Conservation (phyloP, 2,329 filamentous ascomycete genomes). For the Colletotrichum agaves region DNA sequence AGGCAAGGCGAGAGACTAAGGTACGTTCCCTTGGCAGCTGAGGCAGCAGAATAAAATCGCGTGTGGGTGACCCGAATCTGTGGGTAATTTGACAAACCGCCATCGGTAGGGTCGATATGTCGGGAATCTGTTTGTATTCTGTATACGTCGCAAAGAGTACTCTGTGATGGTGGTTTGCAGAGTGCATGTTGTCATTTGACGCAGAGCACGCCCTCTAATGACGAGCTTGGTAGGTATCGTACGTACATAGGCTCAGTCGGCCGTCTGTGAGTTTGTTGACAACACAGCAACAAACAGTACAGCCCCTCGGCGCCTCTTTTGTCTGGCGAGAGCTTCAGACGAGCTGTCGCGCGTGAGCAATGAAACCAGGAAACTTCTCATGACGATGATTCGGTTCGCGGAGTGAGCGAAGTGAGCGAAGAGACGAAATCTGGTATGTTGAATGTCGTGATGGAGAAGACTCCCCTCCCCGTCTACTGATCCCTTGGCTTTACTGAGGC, state of each 20-base stretch:
- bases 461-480: neutral
- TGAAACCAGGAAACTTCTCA: too few relatives aligned
- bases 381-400: slow-evolving; percentile 7
- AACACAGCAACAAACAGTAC: slow-evolving; percentile 10
- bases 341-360: neutral
- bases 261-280: neutral
- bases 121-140: neutral
- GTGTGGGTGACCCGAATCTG: slow-evolving; percentile 21
- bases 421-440: too few relatives aligned
- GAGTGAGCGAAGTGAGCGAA: neutral
- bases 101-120: neutral
- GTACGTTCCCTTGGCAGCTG: slow-evolving; percentile 15
- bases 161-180: neutral
- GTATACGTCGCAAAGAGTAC: neutral
- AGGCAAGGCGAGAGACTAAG: neutral
- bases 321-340: slow-evolving; percentile 8
- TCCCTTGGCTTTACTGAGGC: neutral
- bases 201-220: slow-evolving; percentile 27
- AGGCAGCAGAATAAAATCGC: slow-evolving; percentile 32
- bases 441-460: neutral
- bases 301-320: slow-evolving; percentile 35
- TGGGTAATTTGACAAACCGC: slow-evolving; percentile 22
- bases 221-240: neutral
- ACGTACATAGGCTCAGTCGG: neutral
- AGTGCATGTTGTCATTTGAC: slow-evolving; percentile 1